Percentiles rank a stretch among this genome's conserved stretches.
These are phyloP conservation scores for Verticillium klebahnii DNA, from an alignment of 2,329 filamentous ascomycete species.

Conservation along the genomic window DNA sequence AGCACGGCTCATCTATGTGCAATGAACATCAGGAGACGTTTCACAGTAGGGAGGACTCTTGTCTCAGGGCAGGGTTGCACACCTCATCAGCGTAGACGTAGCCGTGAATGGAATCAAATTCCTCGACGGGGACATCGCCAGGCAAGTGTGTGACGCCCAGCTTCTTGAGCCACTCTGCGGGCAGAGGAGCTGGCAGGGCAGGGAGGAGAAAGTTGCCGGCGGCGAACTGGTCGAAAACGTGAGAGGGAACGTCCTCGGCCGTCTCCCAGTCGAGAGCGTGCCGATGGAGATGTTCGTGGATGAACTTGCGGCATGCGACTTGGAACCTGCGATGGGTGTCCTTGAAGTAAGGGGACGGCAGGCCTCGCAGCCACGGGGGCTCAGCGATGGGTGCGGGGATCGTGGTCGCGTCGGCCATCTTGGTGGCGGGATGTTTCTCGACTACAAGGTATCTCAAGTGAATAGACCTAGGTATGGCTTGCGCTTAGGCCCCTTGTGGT, in stretches of 20 bases:
- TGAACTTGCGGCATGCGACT: constrained; percentile 61
- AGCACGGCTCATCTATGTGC: constrained; percentile 54
- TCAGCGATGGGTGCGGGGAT: constrained; percentile 61
- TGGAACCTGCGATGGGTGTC: constrained; percentile 63
- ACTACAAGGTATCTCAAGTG: no score
- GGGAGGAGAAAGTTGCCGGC: constrained; percentile 67
- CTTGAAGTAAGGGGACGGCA: constrained; percentile 69
- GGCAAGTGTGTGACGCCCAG: constrained; percentile 63
- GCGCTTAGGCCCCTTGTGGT: no score
- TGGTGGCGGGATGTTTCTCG: background rate
- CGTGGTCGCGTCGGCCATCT: background rate
- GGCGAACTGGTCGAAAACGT: constrained; percentile 62
- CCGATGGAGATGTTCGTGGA: constrained; percentile 56
- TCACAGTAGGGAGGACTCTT: no score
- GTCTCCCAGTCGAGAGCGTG: constrained; percentile 68
- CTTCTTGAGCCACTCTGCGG: constrained; percentile 61
- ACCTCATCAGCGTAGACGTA: constrained; percentile 62
- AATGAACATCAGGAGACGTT: background rate
- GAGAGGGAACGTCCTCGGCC: constrained; percentile 55
- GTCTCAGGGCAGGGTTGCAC: background rate
- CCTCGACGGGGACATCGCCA: constrained; percentile 63
- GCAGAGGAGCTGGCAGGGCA: constrained; percentile 63
- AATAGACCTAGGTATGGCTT: no score
- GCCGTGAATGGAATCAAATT: constrained; percentile 69
- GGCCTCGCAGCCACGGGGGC: constrained; percentile 64